These are phyloP conservation scores for Scorias spongiosa DNA, from an alignment of 2,329 filamentous ascomycete species.

Conservation along the genomic window DNA sequence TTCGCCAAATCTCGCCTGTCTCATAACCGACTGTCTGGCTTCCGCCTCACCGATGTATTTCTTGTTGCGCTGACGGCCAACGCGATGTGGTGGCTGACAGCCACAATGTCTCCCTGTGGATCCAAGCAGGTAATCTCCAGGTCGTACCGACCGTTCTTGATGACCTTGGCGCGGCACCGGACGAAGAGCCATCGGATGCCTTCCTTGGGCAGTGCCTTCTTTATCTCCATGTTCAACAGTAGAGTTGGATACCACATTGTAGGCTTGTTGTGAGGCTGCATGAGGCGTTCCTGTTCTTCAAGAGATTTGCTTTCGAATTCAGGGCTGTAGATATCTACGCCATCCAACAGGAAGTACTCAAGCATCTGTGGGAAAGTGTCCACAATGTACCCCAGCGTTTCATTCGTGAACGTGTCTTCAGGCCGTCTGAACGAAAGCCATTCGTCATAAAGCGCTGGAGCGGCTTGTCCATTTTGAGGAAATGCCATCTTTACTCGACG, in stretches of 20 bases:
- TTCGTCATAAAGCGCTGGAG: constrained; percentile 38
- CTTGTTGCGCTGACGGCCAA: constrained; percentile 48
- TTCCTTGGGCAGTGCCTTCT: constrained; percentile 50
- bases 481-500: constrained; percentile 38
- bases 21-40: constrained; percentile 6
- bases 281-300: constrained; percentile 12
- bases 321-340: constrained; percentile 20
- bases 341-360: constrained; percentile 28
- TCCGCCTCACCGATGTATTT: constrained; percentile 41
- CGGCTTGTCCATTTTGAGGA: constrained; percentile 30
- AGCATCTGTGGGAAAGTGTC: constrained; percentile 57
- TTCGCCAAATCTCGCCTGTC: neutral
- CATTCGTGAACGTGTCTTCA: constrained; percentile 48
- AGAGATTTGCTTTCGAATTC: constrained; percentile 10
- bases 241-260: constrained; percentile 64
- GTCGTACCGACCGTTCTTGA: constrained; percentile 60
- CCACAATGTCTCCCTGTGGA: constrained; percentile 47
- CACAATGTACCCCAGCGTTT: constrained; percentile 46
- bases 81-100: constrained; percentile 52
- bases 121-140: constrained; percentile 56
- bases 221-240: constrained; percentile 60
- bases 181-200: constrained; percentile 61
- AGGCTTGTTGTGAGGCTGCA: constrained; percentile 14
- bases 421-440: constrained; percentile 50
- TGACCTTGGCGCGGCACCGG: constrained; percentile 47